Evolutionary conservation across 495 filamentous ascomycete genomes (phyloP).

Genomic region (Hyaloscypha finlandica): DNA sequence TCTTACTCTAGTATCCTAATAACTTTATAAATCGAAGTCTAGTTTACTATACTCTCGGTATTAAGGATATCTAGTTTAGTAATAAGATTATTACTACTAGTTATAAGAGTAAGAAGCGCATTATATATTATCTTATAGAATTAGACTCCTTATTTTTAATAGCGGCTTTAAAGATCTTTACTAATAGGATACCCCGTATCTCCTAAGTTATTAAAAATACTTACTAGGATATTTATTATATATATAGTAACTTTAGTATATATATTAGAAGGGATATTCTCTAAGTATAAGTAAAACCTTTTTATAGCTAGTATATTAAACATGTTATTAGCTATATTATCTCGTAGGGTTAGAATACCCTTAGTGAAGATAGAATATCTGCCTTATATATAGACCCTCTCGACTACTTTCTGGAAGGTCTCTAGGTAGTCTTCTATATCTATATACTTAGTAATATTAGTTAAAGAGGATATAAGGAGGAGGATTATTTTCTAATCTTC

Average conservation of each 20-base stretch:
- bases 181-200: conserved; percentile 5
- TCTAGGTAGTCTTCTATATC: conserved; percentile 1
- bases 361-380: neutral
- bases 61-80: conserved; percentile 7
- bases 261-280: conserved; percentile 12
- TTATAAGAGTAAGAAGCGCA: conserved; percentile 9
- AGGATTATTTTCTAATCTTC: conserved; percentile 11
- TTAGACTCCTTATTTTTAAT: conserved; percentile 7
- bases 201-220: conserved; percentile 13
- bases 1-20: conserved; percentile 9
- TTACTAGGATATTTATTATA: conserved; percentile 14
- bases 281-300: neutral
- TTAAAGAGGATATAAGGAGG: conserved; percentile 19
- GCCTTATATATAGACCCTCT: conserved; percentile 19
- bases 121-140: conserved; percentile 16
- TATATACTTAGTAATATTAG: conserved; percentile 13
- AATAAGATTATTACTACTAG: conserved; percentile 12
- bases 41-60: conserved; percentile 7
- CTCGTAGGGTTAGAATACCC: neutral
- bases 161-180: conserved; percentile 11
- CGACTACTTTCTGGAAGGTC: conserved; percentile 14
- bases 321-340: conserved; percentile 17
- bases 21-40: conserved; percentile 18
- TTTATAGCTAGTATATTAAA: no score
- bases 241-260: conserved; percentile 20